These are phyloP conservation scores for Russula compacta DNA, from an alignment of 768 basidiomycete genomes.

Conservation along the genomic window DNA sequence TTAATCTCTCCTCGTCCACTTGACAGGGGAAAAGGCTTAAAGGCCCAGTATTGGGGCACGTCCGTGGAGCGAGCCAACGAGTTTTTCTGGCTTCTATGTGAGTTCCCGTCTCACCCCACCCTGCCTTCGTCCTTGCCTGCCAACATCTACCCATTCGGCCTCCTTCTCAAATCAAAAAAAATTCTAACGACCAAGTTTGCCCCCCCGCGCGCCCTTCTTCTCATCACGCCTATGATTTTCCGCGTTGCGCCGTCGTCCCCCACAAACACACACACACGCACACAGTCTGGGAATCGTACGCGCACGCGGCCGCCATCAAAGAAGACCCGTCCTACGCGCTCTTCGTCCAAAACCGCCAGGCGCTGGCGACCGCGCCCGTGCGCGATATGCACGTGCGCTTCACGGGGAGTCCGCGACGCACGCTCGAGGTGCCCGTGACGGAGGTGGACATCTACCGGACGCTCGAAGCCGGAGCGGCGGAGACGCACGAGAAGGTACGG, in stretches of 20 bases:
- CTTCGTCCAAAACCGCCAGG: not conserved
- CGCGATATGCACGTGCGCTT: not conserved
- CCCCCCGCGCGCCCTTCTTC: too few relatives aligned
- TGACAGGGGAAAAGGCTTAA: constrained; percentile 2
- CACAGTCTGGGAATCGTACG: constrained; percentile 4
- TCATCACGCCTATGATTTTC: too few relatives aligned
- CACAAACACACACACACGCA: too few relatives aligned
- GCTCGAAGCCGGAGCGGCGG: not conserved
- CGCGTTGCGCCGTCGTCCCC: too few relatives aligned
- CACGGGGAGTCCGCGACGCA: not conserved
- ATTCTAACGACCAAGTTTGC: too few relatives aligned
- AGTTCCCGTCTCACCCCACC: not conserved
- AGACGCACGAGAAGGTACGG: not conserved
- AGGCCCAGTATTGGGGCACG: constrained; percentile 7
- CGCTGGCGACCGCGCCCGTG: not conserved
- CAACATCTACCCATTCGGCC: not conserved
- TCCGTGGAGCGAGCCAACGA: not conserved
- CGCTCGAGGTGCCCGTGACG: not conserved
- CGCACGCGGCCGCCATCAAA: not conserved
- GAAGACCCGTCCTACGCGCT: not conserved
- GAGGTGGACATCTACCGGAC: not conserved
- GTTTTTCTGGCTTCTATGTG: constrained; percentile 7
- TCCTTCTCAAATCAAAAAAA: too few relatives aligned
- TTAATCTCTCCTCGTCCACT: not conserved
- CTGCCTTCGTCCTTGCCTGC: too few relatives aligned